Evolutionary conservation across 2,329 filamentous ascomycete species (phyloP), one percentile per base, ranked within the genome.

Genomic region (Chaetothyriales sp.): DNA sequence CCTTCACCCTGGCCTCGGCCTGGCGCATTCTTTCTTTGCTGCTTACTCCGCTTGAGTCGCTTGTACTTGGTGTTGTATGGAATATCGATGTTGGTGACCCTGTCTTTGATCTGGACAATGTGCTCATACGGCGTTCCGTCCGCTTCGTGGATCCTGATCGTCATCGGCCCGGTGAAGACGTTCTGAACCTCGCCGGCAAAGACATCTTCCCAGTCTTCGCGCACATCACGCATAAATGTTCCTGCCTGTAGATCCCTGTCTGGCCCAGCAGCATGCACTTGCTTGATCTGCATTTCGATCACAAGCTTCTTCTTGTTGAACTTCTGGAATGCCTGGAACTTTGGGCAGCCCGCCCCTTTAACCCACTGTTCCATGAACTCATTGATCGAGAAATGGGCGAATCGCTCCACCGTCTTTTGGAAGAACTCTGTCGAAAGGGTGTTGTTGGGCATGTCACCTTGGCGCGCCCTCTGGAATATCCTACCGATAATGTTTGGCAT

Each of bases 21-120:
- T 43, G 77, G 77, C 19, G 78, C 81, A 54, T 86, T 81, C 65
- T 94, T 87, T 65, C 89, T 89, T 65, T 90, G 81, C 29, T 86
- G 76, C 45, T 85, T 80, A 54, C 86, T 95, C 46, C 89, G 77
- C 73, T 98, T 98, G 2, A 98, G 76, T 7, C 94, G 83, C 71
- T 97, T 98, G 71, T 98, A 98, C 66, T 98, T 98, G 0, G 92
- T 98, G 62, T 97, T 97, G 70, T 98, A 98, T 0, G 90, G 89
- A 55, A 98, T 95, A 56, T 95, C 89, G 54, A 97, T 86, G 64
- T 85, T 87, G 2, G 85, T 86, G 13, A 81, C 78, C 25, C 84
- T 83, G 60, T 95, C 89, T 54, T 89, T 89, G 64, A 98, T 94
- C 62, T 95, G 88, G 29, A 97, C 83, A 56, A 95, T 95, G 64